phyloP scores from a whole-genome alignment of 805 yeast species.

The Starmerella geochares region DNA sequence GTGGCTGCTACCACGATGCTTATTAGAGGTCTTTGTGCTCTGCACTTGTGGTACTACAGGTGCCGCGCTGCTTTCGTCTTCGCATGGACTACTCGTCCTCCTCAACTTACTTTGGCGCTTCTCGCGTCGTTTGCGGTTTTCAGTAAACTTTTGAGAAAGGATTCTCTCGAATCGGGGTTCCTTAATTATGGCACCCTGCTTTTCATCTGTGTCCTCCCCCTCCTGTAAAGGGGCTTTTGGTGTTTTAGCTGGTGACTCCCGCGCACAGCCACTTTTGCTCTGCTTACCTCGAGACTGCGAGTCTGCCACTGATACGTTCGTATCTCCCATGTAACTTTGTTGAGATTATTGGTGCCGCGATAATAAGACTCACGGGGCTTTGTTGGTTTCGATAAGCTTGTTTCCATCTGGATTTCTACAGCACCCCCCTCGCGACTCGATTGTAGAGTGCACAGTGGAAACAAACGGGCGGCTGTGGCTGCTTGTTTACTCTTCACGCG shows the following conservation, averaged over 20 bases:
- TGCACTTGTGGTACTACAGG: too few relatives aligned
- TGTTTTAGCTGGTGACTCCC: background rate
- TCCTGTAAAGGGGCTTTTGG: background rate
- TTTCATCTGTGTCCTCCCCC: background rate
- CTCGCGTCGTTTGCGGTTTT: background rate
- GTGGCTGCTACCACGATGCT: too few relatives aligned
- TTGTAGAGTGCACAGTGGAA: background rate
- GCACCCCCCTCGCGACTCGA: conserved; percentile 1
- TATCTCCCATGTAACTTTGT: background rate
- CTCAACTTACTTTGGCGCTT: background rate
- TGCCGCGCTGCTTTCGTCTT: too few relatives aligned
- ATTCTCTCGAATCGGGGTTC: background rate
- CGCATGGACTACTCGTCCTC: too few relatives aligned
- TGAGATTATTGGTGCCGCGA: background rate
- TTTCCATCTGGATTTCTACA: conserved; percentile 1
- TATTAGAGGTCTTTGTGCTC: too few relatives aligned
- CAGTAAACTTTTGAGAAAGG: background rate
- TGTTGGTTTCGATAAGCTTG: background rate
- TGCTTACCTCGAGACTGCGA: background rate
- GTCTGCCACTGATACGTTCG: background rate
- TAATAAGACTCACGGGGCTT: background rate
- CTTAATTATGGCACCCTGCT: background rate
- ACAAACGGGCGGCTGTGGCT: background rate
- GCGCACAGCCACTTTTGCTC: background rate
- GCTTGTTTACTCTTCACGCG: background rate